Percentiles rank a stretch among this genome's conserved stretches.
Evolutionary conservation across 2,329 filamentous ascomycete genomes (phyloP).

Genomic region (Penicillium occitanis): DNA sequence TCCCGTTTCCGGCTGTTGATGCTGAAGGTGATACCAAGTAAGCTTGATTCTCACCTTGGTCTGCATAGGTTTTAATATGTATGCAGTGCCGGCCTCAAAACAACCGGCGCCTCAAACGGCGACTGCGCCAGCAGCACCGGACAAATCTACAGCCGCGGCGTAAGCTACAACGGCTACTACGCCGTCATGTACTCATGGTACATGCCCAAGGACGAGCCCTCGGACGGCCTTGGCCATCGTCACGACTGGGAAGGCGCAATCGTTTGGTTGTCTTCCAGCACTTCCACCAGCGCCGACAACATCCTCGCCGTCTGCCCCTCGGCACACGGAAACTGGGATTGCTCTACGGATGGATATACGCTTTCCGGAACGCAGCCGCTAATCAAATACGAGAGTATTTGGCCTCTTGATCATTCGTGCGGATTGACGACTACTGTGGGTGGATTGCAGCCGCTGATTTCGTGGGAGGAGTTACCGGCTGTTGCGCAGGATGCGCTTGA

Average conservation of each 20-base stretch:
- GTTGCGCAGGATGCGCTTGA: slow-evolving; percentile 46
- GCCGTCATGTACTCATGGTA: slow-evolving; percentile 57
- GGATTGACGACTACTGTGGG: slow-evolving; percentile 44
- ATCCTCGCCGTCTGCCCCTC: slow-evolving; percentile 54
- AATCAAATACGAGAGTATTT: slow-evolving; percentile 52
- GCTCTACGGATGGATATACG: slow-evolving; percentile 40
- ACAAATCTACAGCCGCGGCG: slow-evolving; percentile 53
- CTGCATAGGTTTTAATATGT: neutral
- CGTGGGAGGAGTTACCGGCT: slow-evolving; percentile 51
- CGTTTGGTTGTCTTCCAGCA: slow-evolving; percentile 49
- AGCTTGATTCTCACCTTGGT: too few species aligned
- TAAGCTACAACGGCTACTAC: slow-evolving; percentile 43
- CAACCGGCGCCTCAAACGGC: slow-evolving; percentile 40
- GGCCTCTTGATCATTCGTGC: slow-evolving; percentile 51
- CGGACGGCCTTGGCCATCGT: slow-evolving; percentile 50
- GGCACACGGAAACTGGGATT: slow-evolving; percentile 53
- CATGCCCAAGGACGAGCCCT: slow-evolving; percentile 51
- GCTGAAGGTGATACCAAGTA: slow-evolving; percentile 58
- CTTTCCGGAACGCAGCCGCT: slow-evolving; percentile 47
- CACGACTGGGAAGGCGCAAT: slow-evolving; percentile 60
- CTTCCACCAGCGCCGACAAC: slow-evolving; percentile 39
- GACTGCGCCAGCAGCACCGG: slow-evolving; percentile 49
- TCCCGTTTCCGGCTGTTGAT: slow-evolving; percentile 63
- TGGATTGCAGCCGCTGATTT: slow-evolving; percentile 49
- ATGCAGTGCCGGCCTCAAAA: slow-evolving; percentile 45